These are phyloP conservation scores for Angomonas ambiguus DNA, from an alignment of 208 protist genomes.

Conservation along the genomic window DNA sequence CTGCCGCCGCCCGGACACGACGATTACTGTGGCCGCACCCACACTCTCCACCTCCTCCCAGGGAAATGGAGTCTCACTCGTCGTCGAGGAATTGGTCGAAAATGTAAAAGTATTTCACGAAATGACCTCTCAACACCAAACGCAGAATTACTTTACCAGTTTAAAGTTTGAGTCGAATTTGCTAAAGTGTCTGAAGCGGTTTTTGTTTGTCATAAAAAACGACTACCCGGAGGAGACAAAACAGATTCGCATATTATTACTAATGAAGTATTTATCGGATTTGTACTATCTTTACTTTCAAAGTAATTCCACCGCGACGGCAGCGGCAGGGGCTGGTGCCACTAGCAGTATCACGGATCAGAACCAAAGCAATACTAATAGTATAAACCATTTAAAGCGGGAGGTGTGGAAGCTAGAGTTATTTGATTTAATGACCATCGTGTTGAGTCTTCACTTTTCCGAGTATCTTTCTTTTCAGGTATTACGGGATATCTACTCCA, in stretches of 20 bases:
- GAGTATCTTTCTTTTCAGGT: background rate
- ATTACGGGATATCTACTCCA: background rate
- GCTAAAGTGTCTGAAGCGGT: background rate
- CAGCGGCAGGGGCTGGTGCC: background rate
- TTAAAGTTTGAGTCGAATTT: background rate
- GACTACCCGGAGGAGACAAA: background rate
- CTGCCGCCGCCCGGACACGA: too few relatives aligned
- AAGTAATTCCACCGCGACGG: background rate
- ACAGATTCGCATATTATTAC: background rate
- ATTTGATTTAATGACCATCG: background rate
- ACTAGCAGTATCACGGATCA: background rate
- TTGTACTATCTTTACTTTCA: background rate
- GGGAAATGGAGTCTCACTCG: too few relatives aligned
- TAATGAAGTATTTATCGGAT: background rate
- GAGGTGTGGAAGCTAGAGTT: conserved; percentile 1
- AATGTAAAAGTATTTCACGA: too few relatives aligned
- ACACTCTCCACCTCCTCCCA: too few relatives aligned
- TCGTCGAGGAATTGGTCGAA: too few relatives aligned
- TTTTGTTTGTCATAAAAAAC: background rate
- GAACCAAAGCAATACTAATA: background rate
- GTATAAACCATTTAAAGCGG: background rate
- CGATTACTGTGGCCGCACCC: too few relatives aligned
- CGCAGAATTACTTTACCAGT: too few relatives aligned
- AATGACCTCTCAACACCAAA: too few relatives aligned
- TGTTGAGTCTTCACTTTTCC: background rate